These are phyloP conservation scores for Wickerhamomyces ciferrii DNA, from an alignment of 805 yeast species.

Conservation along the genomic window DNA sequence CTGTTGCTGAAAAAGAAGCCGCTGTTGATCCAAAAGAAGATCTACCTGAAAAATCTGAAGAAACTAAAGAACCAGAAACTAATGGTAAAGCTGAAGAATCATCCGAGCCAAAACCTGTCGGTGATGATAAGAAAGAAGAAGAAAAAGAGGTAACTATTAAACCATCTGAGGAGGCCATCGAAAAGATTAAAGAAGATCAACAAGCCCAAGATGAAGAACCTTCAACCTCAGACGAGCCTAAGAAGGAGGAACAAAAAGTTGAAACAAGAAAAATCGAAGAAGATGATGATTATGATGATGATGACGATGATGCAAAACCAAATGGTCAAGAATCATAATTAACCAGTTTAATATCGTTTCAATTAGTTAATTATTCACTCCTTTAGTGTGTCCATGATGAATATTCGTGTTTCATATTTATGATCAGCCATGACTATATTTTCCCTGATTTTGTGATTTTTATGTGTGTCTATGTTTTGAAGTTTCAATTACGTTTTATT, in stretches of 20 bases:
- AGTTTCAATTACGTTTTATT: not conserved
- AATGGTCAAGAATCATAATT: not conserved
- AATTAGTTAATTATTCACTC: conserved; percentile 2
- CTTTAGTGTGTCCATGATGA: not conserved
- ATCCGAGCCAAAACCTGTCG: not conserved
- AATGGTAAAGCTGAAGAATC: conserved; percentile 1
- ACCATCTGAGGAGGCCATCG: conserved; percentile 19
- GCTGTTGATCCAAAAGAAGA: not conserved
- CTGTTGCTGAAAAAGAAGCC: not conserved
- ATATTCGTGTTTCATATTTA: not conserved
- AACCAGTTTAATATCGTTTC: not conserved
- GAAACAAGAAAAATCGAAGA: conserved; percentile 34
- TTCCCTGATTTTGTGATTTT: not conserved
- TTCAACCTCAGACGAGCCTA: conserved; percentile 8
- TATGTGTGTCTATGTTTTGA: not conserved
- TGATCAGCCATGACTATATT: not conserved
- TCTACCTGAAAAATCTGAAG: conserved; percentile 5
- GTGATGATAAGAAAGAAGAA: conserved; percentile 1
- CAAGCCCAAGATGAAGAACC: conserved; percentile 22
- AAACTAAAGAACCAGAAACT: conserved; percentile 5
- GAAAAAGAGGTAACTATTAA: conserved; percentile 17
- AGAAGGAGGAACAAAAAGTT: conserved; percentile 27
- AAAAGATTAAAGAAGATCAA: conserved; percentile 28
- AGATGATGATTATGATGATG: conserved; percentile 33
- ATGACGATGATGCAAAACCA: conserved; percentile 25